phyloP scores from a whole-genome alignment of 2,329 filamentous ascomycete species.

The Leptosphaerulina australis region DNA sequence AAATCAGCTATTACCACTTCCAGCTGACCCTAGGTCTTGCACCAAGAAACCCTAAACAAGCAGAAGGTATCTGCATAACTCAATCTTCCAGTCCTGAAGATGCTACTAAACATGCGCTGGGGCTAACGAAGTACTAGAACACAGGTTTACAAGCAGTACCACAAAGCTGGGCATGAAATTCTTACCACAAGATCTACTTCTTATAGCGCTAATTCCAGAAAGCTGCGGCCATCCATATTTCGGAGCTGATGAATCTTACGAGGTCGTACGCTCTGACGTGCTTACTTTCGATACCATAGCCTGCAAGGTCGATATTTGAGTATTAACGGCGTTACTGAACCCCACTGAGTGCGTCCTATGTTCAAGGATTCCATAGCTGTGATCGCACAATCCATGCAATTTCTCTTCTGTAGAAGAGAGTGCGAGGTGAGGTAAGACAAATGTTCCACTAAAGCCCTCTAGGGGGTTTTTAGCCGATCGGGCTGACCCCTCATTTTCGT shows the following conservation, averaged over 20 bases:
- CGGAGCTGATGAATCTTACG: slow-evolving; percentile 5
- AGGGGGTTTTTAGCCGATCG: slow-evolving; percentile 1
- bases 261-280: background rate
- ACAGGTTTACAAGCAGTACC: background rate
- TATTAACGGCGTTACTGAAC: background rate
- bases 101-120: background rate
- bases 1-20: slow-evolving; percentile 3
- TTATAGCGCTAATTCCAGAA: background rate
- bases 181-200: background rate
- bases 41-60: background rate
- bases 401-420: background rate
- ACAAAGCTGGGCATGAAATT: background rate
- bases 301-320: background rate
- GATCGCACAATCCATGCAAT: background rate
- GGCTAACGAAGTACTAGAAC: background rate
- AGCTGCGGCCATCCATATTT: background rate
- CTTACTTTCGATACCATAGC: background rate
- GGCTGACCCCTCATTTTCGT: slow-evolving; percentile 15
- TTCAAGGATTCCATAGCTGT: background rate
- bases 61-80: slow-evolving; percentile 4
- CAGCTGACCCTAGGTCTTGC: too few species aligned
- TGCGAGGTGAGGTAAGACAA: background rate
- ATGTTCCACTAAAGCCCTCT: background rate
- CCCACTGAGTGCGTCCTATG: background rate
- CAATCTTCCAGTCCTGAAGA: background rate